These are phyloP conservation scores for Heterobasidion annosum DNA, from an alignment of 1,284 basidiomycete genomes.

Conservation along the genomic window DNA sequence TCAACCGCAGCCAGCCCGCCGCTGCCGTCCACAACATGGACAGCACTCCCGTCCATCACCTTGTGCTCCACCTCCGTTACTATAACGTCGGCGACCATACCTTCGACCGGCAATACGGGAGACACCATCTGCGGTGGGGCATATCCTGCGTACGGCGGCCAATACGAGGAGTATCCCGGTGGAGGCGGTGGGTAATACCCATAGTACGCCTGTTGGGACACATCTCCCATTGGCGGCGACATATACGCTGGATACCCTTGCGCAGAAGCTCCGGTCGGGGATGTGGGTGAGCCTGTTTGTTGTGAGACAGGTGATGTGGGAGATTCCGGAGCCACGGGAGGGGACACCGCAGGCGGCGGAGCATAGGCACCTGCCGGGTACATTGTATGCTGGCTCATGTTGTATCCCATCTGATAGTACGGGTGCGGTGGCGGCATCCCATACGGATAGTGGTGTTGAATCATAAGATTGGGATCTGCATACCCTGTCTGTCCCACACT, in stretches of 20 bases:
- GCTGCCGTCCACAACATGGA: background rate
- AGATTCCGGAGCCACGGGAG: background rate
- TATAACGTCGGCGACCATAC: background rate
- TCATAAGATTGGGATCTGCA: conserved; percentile 9
- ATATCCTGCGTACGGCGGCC: conserved; percentile 17
- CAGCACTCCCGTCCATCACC: background rate
- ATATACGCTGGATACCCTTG: background rate
- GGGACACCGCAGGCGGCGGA: conserved; percentile 2
- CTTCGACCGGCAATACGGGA: background rate
- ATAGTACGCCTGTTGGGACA: conserved; percentile 7
- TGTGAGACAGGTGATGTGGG: background rate
- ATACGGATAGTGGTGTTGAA: conserved; percentile 12
- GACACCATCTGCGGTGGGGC: conserved; percentile 8
- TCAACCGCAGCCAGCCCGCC: background rate
- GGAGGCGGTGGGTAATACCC: conserved; percentile 13
- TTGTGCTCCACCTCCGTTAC: background rate
- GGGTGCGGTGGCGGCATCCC: conserved; percentile 9
- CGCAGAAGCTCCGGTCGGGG: background rate
- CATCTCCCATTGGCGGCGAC: background rate
- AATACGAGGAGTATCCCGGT: conserved; percentile 16
- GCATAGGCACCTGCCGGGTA: conserved; percentile 6
- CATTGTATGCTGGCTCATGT: conserved; percentile 7
- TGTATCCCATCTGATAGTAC: conserved; percentile 9
- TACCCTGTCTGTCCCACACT: conserved; percentile 3
- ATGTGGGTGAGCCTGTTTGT: background rate